Base-by-base conservation (phyloP, 148 eudicot genomes). In the Dysphania ambrosioides region DNA sequence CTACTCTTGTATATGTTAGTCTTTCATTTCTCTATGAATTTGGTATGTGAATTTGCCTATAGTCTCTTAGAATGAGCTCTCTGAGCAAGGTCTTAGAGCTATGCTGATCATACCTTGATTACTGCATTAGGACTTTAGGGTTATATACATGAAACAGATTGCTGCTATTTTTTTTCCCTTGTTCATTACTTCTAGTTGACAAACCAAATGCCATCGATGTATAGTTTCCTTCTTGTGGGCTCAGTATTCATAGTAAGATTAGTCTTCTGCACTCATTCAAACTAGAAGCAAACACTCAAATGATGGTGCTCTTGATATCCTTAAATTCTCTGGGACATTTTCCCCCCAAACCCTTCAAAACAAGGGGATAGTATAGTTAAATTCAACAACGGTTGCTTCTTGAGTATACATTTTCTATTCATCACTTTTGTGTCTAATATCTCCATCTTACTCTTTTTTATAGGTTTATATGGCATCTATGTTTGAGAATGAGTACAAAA, bases 381-480 rank as follows among this genome's bases (percentile, higher is more conserved):
- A 38, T 13, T 23, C 63, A 27, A 42, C 18, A 18, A 10, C 21
- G 19, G 19, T 67, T 19, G 38, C 49, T 6, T 72, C 31, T 23
- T 15, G 44, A 61, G 21, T n/a, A n/a, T 42, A 24, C 42, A 53
- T 53, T 10, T 41, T 29, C 23, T 21, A 1, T 10, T 27, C 31
- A 24, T 59, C 16, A 47, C 53, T 47, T 6, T 47, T 1, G 53
- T 47, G 53, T 47, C 53, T 47, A 13, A 27, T 40, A 40, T 66
- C 18, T 40, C 31, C 18, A 36, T 63, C 19, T 8, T 55, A 47
- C 66, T 64, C 11, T 38, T 9, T 8, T n/a, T 38, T 38, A 73
- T 77, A 95, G 99, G 99, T 95, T 82, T 95, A 95, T 72, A 92
- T 95, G 99, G 96, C 94, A 27, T 85, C 96, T 73, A 83, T 89